phyloP scores from a whole-genome alignment of 1,284 basidiomycete species.

The Exobasidium cylindrosporum region DNA sequence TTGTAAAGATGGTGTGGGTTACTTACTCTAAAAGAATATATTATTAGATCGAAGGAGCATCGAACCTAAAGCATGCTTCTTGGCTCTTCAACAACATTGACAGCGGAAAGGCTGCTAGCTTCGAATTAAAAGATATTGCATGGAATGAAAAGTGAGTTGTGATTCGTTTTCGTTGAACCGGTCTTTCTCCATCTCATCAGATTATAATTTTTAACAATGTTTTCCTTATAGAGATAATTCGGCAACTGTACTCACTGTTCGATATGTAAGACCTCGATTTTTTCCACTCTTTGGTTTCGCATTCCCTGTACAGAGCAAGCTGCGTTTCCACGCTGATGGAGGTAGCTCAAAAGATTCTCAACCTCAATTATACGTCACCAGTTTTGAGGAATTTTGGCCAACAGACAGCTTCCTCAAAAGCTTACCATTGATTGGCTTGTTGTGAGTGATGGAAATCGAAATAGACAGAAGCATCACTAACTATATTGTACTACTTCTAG shows the following conservation, averaged over 20 bases:
- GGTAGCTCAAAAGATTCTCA: neutral
- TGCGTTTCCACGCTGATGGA: slow-evolving; percentile 20
- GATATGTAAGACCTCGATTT: slow-evolving; percentile 27
- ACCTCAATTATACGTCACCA: slow-evolving; percentile 23
- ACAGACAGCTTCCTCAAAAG: slow-evolving; percentile 18
- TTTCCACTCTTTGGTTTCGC: slow-evolving; percentile 38
- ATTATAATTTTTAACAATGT: no score
- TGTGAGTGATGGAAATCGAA: neutral
- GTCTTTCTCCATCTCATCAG: no score
- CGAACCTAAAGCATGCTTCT: slow-evolving; percentile 32
- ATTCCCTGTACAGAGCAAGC: slow-evolving; percentile 22
- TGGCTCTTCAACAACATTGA: slow-evolving; percentile 30
- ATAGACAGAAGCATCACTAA: neutral
- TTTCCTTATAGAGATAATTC: slow-evolving; percentile 11
- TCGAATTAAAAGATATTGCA: slow-evolving; percentile 24
- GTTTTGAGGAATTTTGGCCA: slow-evolving; percentile 33
- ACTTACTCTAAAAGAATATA: no score
- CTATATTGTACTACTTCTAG: slow-evolving; percentile 3
- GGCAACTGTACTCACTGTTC: slow-evolving; percentile 26
- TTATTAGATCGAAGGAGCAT: slow-evolving; percentile 25
- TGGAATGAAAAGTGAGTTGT: slow-evolving; percentile 22
- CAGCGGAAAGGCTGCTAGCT: slow-evolving; percentile 25
- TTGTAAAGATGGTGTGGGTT: no score
- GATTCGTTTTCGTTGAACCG: no score
- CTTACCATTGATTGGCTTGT: slow-evolving; percentile 21